phyloP scores from a whole-genome alignment of 2,329 filamentous ascomycete genomes.

The Chaetomium sp. region DNA sequence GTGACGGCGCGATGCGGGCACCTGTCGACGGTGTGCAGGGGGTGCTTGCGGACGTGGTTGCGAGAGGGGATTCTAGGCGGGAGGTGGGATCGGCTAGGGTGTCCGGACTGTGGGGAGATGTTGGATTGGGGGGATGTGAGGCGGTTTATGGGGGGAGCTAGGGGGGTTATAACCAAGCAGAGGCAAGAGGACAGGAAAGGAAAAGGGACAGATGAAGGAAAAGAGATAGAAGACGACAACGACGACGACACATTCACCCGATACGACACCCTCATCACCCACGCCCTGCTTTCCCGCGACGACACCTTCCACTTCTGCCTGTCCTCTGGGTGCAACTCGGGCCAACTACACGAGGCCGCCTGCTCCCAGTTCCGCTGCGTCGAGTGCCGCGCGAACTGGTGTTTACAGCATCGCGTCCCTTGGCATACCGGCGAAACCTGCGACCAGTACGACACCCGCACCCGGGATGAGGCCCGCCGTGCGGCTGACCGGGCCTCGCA shows the following conservation, averaged over 20 bases:
- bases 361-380: constrained; percentile 31
- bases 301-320: constrained; percentile 35
- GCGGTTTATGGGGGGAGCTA: constrained; percentile 7
- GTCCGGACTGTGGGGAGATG: constrained; percentile 30
- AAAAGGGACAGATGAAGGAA: too few species aligned
- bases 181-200: too few species aligned
- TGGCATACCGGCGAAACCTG: constrained; percentile 36
- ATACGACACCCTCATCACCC: constrained; percentile 33
- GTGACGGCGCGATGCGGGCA: constrained; percentile 28
- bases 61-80: constrained; percentile 25
- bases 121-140: constrained; percentile 29
- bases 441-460: constrained; percentile 31
- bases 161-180: too few species aligned
- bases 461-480: constrained; percentile 17
- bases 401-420: constrained; percentile 31
- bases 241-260: constrained; percentile 25
- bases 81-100: constrained; percentile 30
- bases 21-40: constrained; percentile 27
- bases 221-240: constrained; percentile 14
- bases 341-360: constrained; percentile 27
- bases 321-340: constrained; percentile 30
- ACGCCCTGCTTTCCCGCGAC: constrained; percentile 26
- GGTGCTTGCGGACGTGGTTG: constrained; percentile 32
- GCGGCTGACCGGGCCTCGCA: constrained; percentile 31
- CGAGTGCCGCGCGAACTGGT: constrained; percentile 28